phyloP scores from a whole-genome alignment of 2,329 filamentous ascomycete species.

The Fusarium denticulatum region DNA sequence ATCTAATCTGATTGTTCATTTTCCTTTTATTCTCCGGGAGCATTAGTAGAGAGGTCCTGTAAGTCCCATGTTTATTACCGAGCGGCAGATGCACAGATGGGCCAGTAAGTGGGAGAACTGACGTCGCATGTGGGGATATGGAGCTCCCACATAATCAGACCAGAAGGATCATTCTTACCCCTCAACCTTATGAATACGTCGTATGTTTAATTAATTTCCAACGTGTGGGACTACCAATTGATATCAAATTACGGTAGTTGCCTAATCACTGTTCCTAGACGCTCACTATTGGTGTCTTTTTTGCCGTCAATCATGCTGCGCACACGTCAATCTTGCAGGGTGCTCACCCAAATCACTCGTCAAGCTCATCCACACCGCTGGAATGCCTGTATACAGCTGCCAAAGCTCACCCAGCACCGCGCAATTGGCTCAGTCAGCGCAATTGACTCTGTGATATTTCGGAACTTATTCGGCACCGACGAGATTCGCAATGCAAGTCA shows the following conservation, averaged over 20 bases:
- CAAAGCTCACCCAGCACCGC: neutral
- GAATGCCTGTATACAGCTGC: neutral
- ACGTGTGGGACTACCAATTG: neutral
- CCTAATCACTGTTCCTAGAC: fast-evolving
- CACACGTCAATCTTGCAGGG: neutral
- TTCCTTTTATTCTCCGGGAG: neutral
- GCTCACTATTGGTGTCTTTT: fast-evolving
- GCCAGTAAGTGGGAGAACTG: neutral
- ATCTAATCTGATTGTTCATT: neutral
- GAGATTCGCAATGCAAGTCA: slow-evolving; percentile 56
- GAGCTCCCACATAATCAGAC: neutral
- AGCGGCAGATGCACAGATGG: neutral
- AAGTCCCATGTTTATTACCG: neutral
- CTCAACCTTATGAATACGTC: neutral
- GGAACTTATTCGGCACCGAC: slow-evolving; percentile 61
- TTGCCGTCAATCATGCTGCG: neutral
- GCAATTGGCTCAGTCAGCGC: slow-evolving; percentile 3
- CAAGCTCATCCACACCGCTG: neutral
- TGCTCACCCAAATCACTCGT: fast-evolving
- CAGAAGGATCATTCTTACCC: neutral
- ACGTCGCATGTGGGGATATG: neutral
- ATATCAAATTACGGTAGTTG: neutral
- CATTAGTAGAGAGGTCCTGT: neutral
- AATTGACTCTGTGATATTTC: slow-evolving; percentile 62
- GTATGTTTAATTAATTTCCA: neutral